Base-by-base conservation (phyloP, 2,329 filamentous ascomycete species). In the Leptoxyphium fumago region DNA sequence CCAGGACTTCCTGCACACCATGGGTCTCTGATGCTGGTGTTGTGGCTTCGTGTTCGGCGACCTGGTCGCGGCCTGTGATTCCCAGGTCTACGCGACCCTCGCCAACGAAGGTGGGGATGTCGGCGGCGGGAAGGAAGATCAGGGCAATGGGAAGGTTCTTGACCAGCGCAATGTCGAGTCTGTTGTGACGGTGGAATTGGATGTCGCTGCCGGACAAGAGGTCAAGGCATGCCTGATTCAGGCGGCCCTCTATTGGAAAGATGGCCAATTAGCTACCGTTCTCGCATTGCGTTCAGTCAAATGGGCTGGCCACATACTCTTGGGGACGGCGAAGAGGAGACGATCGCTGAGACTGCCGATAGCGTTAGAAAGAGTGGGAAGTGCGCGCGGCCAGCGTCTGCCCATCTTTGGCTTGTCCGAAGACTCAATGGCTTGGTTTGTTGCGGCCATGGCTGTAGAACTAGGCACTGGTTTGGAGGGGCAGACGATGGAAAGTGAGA, bases 101-200 rank as follows among this genome's bases (percentile, higher is more conserved):
- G 45, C 89, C 89, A 40, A 98, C 88, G 60, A 96, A 96, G 34
- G 87, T 94, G 5, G 91, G 91, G 60, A 98, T 98, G 63, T 98
- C 91, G 53, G 87, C 88, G 32, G 89, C 91, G 28, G 91, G 91
- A 21, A 98, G 82, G 72, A 98, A 98, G 60, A 98, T 80, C 48
- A 98, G 83, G 13, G 91, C 91, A 56, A 98, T 86, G 30, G 84
- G 85, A 26, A 91, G 78, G 68, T 98, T 98, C 72, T 95, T 94
- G 61, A 96, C 91, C 21, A 98, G 80, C 13, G 91, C 91, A 60
- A 98, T 95, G 64, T 98, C 91, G 57, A 96, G 84, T 46, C 91
- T 82, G 63, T 83, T 87, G 71, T 95, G 87, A 60, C 91, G 82
- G 63, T 84, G 81, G 71, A 98, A 98, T 64, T 98, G 87, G 56